These are phyloP conservation scores for Rhipidocladum racemiflorum DNA, from an alignment of 176 grass and related monocot genomes.

Conservation along the genomic window DNA sequence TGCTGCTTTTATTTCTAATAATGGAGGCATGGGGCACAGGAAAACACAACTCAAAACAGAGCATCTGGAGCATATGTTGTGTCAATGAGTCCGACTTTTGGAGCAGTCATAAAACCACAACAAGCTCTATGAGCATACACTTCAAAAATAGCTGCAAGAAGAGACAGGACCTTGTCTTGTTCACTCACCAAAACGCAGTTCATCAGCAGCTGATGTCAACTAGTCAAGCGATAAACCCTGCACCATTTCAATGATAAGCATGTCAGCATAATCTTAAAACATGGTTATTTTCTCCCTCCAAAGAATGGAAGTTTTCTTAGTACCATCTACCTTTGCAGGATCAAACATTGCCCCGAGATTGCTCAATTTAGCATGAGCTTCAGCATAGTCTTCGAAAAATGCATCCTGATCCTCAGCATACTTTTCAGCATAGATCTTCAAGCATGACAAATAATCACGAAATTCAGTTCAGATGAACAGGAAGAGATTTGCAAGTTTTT, in stretches of 20 bases:
- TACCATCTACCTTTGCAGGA: constrained; percentile 57
- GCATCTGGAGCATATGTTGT: neutral
- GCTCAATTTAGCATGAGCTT: constrained; percentile 97
- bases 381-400: constrained; percentile 86
- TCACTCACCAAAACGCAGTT: constrained; percentile 22
- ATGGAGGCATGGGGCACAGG: neutral
- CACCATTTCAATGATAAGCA: constrained; percentile 1
- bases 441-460: constrained; percentile 15
- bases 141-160: neutral
- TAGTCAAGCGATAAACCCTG: constrained; percentile 66
- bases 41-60: neutral
- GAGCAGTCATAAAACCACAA: neutral
- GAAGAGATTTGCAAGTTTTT: neutral
- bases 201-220: neutral
- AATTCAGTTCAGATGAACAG: constrained; percentile 2
- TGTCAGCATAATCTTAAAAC: constrained; percentile 11
- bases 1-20: constrained; percentile 29
- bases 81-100: neutral
- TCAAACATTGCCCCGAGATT: constrained; percentile 88
- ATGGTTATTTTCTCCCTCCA: neutral
- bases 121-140: neutral
- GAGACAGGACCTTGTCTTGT: neutral
- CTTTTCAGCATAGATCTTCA: constrained; percentile 77
- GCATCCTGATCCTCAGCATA: constrained; percentile 73
- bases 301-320: neutral